A percentile compares a stretch with the other conserved stretches of the same genome.
phyloP scores from a whole-genome alignment of 495 filamentous ascomycete species.

The Hypoxylon perforatum region DNA sequence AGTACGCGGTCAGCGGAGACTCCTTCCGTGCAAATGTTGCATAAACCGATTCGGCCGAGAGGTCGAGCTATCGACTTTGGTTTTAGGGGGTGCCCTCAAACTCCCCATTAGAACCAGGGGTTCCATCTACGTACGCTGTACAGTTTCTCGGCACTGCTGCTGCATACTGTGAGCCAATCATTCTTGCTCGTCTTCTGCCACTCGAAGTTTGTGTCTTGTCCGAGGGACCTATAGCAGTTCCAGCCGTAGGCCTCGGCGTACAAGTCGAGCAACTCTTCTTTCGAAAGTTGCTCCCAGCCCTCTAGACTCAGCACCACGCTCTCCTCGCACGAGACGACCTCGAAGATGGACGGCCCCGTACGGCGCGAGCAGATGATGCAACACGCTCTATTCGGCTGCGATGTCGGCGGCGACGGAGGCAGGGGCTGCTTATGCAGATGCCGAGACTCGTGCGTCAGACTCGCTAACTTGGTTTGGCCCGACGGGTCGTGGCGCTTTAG shows the following conservation, averaged over 20 bases:
- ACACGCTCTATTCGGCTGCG: slow-evolving; percentile 20
- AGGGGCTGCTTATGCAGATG: slow-evolving; percentile 35
- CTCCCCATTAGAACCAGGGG: slow-evolving; percentile 21
- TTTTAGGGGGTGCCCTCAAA: neutral
- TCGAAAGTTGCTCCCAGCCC: slow-evolving; percentile 25
- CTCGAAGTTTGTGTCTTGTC: slow-evolving; percentile 30
- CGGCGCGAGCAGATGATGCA: slow-evolving; percentile 34
- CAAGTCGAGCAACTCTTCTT: slow-evolving; percentile 31
- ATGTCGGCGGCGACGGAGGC: slow-evolving; percentile 1
- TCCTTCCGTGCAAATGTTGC: too few relatives aligned
- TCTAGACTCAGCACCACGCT: slow-evolving; percentile 38
- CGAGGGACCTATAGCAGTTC: slow-evolving; percentile 34
- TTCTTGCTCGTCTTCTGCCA: slow-evolving; percentile 38
- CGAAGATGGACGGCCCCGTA: slow-evolving; percentile 36
- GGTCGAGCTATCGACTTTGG: too few relatives aligned
- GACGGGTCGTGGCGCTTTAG: slow-evolving; percentile 28
- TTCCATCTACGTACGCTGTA: slow-evolving; percentile 32
- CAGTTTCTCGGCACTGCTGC: slow-evolving; percentile 26
- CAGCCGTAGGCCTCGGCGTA: slow-evolving; percentile 38
- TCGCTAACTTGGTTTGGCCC: slow-evolving; percentile 16
- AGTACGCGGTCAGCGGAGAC: too few relatives aligned
- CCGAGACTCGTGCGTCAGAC: slow-evolving; percentile 31
- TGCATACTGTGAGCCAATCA: slow-evolving; percentile 35
- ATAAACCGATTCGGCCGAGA: too few relatives aligned
- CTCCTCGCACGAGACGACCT: slow-evolving; percentile 36